Percentiles rank a stretch among this genome's conserved stretches.
Conservation (phyloP, 257 asterid species). For the Solanum sejunctum region DNA sequence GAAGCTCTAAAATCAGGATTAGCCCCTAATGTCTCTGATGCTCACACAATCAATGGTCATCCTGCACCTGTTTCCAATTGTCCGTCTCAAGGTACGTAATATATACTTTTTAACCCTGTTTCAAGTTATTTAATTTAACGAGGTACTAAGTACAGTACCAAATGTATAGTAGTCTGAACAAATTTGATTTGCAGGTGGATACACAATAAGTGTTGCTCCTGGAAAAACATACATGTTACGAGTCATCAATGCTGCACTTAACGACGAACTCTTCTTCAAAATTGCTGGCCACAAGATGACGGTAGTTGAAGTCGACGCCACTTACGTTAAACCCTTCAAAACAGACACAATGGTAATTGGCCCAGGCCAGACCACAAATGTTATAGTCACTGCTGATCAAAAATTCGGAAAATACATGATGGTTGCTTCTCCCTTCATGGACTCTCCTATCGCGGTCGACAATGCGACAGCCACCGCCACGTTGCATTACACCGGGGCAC, state of each 20-base stretch:
- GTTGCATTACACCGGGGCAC: constrained; percentile 59
- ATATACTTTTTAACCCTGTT: not conserved
- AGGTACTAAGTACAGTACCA: no score
- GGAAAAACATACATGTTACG: constrained; percentile 79
- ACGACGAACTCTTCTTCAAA: constrained; percentile 85
- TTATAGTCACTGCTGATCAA: constrained; percentile 40
- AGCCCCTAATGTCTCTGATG: constrained; percentile 87
- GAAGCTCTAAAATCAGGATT: constrained; percentile 62
- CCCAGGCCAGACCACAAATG: constrained; percentile 90
- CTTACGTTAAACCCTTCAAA: constrained; percentile 80
- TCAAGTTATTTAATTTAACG: not conserved
- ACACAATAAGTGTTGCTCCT: constrained; percentile 39
- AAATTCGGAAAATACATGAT: constrained; percentile 59
- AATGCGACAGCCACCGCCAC: constrained; percentile 81
- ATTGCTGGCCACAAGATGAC: constrained; percentile 76
- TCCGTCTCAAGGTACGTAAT: constrained; percentile 27
- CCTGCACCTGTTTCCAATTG: constrained; percentile 57
- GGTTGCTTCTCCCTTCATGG: constrained; percentile 71
- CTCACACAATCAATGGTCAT: constrained; percentile 84
- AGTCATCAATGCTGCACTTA: constrained; percentile 80
- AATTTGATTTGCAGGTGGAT: constrained; percentile 35
- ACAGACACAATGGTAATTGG: constrained; percentile 54
- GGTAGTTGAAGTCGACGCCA: constrained; percentile 88
- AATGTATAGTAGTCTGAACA: not conserved
- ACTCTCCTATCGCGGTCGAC: constrained; percentile 56